Evolutionary conservation across 164 flowering plant genomes (phyloP).

Genomic region (Dillenia turbinata): DNA sequence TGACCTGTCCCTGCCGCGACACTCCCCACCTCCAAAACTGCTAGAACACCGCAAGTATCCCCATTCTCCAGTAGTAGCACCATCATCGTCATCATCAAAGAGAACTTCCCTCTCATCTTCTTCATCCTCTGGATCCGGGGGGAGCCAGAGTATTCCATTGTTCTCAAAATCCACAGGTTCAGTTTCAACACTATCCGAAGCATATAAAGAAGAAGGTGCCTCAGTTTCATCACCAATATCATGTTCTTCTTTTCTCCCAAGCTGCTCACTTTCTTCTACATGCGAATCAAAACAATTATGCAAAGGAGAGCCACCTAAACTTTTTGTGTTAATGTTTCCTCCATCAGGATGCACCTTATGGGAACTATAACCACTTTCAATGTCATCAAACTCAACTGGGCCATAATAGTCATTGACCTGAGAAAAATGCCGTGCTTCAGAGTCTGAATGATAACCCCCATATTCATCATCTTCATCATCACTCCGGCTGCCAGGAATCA

Average conservation of each 20-base stretch:
- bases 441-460: constrained; percentile 44
- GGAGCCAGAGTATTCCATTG: constrained; percentile 91
- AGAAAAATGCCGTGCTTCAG: constrained; percentile 39
- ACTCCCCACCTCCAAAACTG: constrained; percentile 88
- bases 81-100: constrained; percentile 81
- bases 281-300: constrained; percentile 28
- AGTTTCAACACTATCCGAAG: constrained; percentile 34
- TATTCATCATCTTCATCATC: constrained; percentile 70
- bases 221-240: constrained; percentile 41
- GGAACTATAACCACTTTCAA: constrained; percentile 40
- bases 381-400: constrained; percentile 48
- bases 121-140: constrained; percentile 96
- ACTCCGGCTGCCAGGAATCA: constrained; percentile 43
- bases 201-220: constrained; percentile 44
- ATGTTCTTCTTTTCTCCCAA: constrained; percentile 27
- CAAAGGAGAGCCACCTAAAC: constrained; percentile 39
- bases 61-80: constrained; percentile 79
- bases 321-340: constrained; percentile 32
- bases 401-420: constrained; percentile 40
- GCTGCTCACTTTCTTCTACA: constrained; percentile 22
- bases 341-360: constrained; percentile 42
- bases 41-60: constrained; percentile 57
- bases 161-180: constrained; percentile 96
- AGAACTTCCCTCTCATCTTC: constrained; percentile 79
- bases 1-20: constrained; percentile 57